Percentiles rank a stretch among this genome's conserved stretches.
Conservation (phyloP, 176 grass and related monocot genomes). For the Chrysopogon serrulatus region DNA sequence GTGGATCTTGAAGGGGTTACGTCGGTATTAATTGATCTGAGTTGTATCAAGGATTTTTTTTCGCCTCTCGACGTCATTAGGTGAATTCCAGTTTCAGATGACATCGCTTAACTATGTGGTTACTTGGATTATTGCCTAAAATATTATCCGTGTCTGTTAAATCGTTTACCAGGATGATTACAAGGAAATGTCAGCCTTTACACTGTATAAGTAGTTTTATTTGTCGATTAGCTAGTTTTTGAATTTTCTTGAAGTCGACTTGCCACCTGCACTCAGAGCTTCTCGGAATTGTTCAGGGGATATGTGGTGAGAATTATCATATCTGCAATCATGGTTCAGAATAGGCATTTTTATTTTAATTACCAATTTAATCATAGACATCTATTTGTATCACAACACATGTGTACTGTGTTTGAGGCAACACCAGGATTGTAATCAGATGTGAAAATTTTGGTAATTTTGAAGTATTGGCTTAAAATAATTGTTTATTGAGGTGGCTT, state of each 20-base stretch:
- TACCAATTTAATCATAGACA: neutral
- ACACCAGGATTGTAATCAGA: neutral
- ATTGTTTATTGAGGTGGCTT: neutral
- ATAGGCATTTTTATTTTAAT: neutral
- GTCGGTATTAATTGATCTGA: neutral
- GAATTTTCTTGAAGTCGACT: neutral
- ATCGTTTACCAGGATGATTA: neutral
- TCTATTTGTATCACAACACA: neutral
- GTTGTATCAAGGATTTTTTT: neutral
- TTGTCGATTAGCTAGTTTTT: neutral
- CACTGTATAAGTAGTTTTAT: neutral
- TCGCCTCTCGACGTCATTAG: neutral
- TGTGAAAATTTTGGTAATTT: no score
- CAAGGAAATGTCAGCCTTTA: neutral
- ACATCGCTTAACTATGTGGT: neutral
- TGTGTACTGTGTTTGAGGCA: neutral
- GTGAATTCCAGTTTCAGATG: neutral
- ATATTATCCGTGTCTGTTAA: neutral
- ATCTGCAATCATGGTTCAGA: neutral
- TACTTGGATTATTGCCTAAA: neutral
- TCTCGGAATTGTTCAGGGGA: neutral
- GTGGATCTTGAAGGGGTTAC: neutral
- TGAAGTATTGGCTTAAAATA: neutral
- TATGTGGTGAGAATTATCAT: neutral
- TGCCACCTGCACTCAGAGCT: neutral